Base-by-base conservation (phyloP, 1,284 basidiomycete genomes). In the Phellopilus nigrolimitatus region DNA sequence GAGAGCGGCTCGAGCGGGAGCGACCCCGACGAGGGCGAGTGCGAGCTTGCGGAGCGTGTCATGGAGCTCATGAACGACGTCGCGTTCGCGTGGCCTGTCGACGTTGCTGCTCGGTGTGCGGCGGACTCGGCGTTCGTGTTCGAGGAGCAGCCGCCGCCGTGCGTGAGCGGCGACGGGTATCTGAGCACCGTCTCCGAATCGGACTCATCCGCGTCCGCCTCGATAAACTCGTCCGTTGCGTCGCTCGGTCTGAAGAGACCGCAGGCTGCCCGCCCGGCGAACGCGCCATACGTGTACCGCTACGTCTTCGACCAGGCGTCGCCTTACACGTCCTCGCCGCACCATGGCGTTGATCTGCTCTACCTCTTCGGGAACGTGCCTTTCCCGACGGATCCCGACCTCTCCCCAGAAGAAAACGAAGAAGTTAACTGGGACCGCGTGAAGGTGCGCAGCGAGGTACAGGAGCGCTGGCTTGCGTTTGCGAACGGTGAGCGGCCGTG, bases 261-360 rank as follows among this genome's bases (percentile, higher is more conserved):
- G n/a, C n/a, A n/a, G n/a, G n/a, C n/a, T n/a, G n/a, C n/a, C n/a
- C 39, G 49, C 17, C 43, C 31, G 19, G 6, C 45, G n/a, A 51
- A 56, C 33, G 49, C 54, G 4, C 54, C 54, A 2, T 48, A 74
- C 17, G 82, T 87, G 2, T 88, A 80, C 79, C 74, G 86, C 48
- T 88, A 85, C 60, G 78, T 86, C 21, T 88, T 88, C 60, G 85
- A 88, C 66, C 86, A 88, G 66, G 86, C 87, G 58, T 76, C 81
- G 2, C 82, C 84, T 2, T 70, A 73, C 34, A 72, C 76, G 38
- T 75, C 78, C 17, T 66, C 79, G 9, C 76, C 82, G 2, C 85
- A 86, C 63, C 80, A 85, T 58, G 79, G 75, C 0, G 78, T 79
- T 2, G 85, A 88, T 63, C 66, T 88, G 41, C 73, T 84, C 52